phyloP scores from a whole-genome alignment of 225 moss, liverwort and hornwort genomes.

The Rhytidiadelphus loreus region DNA sequence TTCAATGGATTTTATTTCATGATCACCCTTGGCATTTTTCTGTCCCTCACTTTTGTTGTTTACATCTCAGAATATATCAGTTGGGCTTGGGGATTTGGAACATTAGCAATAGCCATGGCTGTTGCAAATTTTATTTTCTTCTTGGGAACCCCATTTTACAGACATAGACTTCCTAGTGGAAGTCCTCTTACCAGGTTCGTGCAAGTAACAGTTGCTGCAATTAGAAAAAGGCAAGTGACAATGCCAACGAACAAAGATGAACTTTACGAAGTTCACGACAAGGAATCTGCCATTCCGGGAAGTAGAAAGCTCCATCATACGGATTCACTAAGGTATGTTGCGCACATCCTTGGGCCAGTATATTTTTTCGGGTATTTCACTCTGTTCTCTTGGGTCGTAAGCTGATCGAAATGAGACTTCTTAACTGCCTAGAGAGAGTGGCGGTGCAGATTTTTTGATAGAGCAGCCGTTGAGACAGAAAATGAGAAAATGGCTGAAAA shows the following conservation, averaged over 20 bases:
- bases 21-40: conserved; percentile 49
- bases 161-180: conserved; percentile 65
- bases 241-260: conserved; percentile 14
- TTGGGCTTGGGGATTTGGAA: conserved; percentile 78
- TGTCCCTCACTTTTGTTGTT: conserved; percentile 67
- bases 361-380: neutral
- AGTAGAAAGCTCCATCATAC: conserved; percentile 46
- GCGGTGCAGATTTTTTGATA: conserved; percentile 26
- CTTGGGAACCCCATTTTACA: conserved; percentile 47
- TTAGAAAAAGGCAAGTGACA: conserved; percentile 17
- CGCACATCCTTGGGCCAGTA: neutral
- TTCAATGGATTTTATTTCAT: conserved; percentile 73
- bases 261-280: conserved; percentile 41
- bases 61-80: conserved; percentile 63
- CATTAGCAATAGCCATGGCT: conserved; percentile 53
- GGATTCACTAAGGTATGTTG: conserved; percentile 16
- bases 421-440: neutral
- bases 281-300: conserved; percentile 45
- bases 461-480: conserved; percentile 33
- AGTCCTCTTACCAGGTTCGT: conserved; percentile 67
- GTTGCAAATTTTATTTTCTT: conserved; percentile 38
- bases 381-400: neutral
- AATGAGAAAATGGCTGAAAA: conserved; percentile 5
- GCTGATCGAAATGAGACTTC: neutral
- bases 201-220: conserved; percentile 54